Percentiles rank a stretch among this genome's conserved stretches.
These are phyloP conservation scores for Sarocladium oryzae DNA, from an alignment of 2,329 filamentous ascomycete genomes.

Conservation along the genomic window DNA sequence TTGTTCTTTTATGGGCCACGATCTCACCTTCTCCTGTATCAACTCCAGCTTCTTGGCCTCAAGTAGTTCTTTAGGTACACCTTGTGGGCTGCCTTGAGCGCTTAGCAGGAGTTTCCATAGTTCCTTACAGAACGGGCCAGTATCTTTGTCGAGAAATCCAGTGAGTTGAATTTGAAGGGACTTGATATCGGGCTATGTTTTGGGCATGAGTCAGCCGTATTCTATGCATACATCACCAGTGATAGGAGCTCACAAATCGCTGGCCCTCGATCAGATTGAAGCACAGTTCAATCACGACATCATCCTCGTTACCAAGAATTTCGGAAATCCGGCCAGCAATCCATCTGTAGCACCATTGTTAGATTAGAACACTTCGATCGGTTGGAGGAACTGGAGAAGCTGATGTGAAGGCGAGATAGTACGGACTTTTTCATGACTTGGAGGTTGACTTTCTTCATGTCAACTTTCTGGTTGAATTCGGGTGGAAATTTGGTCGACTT, in stretches of 20 bases:
- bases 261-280: slow-evolving; percentile 65
- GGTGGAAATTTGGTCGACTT: slow-evolving; percentile 89
- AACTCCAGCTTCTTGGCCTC: slow-evolving; percentile 96
- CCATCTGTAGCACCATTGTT: slow-evolving; percentile 57
- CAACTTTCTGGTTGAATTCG: slow-evolving; percentile 92
- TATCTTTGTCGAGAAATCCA: slow-evolving; percentile 92
- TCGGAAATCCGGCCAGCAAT: slow-evolving; percentile 82
- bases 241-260: slow-evolving; percentile 57
- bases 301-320: slow-evolving; percentile 87
- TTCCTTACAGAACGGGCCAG: slow-evolving; percentile 82
- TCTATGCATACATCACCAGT: not conserved
- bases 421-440: slow-evolving; percentile 95
- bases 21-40: slow-evolving; percentile 80
- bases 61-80: slow-evolving; percentile 87
- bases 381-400: not conserved
- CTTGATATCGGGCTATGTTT: slow-evolving; percentile 81
- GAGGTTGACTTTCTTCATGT: slow-evolving; percentile 94
- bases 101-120: slow-evolving; percentile 89
- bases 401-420: not conserved
- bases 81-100: slow-evolving; percentile 80
- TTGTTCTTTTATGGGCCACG: not conserved
- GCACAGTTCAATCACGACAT: slow-evolving; percentile 86
- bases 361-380: not conserved
- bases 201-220: not conserved
- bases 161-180: slow-evolving; percentile 89